Evolutionary conservation across 371 early-diverging fungal species (phyloP).

Genomic region (Mortierella sp.): DNA sequence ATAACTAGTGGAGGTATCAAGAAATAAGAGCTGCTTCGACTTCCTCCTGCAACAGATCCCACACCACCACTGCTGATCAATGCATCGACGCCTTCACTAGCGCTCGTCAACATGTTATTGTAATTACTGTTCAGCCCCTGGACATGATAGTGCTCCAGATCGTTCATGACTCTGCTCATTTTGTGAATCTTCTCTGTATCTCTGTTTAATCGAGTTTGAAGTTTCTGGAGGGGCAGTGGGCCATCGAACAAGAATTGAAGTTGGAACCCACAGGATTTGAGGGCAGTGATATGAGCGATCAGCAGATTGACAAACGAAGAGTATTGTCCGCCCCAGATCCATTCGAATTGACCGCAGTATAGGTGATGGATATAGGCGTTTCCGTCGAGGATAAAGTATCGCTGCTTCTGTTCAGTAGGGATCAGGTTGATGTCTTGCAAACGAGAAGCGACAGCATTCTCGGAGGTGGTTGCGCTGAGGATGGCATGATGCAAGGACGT

Average conservation of each 20-base stretch:
- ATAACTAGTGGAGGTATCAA: conserved; percentile 68
- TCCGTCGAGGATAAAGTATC: conserved; percentile 67
- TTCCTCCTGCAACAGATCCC: conserved; percentile 6
- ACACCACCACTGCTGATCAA: neutral
- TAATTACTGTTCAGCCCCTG: neutral
- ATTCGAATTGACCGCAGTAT: conserved; percentile 62
- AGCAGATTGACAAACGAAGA: conserved; percentile 51
- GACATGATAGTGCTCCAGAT: conserved; percentile 39
- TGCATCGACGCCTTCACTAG: neutral
- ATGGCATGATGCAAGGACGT: neutral
- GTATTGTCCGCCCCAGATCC: conserved; percentile 71
- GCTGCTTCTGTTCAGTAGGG: neutral
- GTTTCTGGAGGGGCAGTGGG: conserved; percentile 65
- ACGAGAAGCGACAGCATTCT: neutral
- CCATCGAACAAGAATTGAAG: conserved; percentile 70
- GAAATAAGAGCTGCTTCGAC: conserved; percentile 50
- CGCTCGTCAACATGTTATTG: conserved; percentile 15
- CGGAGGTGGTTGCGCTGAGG: neutral
- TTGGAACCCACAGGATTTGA: conserved; percentile 58
- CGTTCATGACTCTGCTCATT: conserved; percentile 38
- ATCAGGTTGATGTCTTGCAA: neutral
- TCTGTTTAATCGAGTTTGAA: conserved; percentile 63
- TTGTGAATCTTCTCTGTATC: conserved; percentile 62
- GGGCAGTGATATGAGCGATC: conserved; percentile 43
- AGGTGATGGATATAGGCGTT: conserved; percentile 71